These are phyloP conservation scores for Alnus rubra DNA, from an alignment of 306 rosid species.

Conservation along the genomic window DNA sequence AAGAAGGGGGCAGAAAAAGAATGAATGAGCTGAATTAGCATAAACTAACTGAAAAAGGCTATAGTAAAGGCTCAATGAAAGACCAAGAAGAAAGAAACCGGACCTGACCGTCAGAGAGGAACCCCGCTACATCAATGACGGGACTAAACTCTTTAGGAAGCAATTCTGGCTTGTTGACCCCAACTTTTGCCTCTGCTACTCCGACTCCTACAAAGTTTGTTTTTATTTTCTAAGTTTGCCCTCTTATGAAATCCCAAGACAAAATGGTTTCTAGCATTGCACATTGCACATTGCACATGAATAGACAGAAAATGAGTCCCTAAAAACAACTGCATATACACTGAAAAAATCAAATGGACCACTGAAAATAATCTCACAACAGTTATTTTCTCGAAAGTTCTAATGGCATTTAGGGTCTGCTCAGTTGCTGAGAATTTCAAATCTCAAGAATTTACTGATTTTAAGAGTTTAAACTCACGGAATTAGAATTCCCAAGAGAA, in stretches of 20 bases:
- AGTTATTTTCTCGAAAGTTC: neutral
- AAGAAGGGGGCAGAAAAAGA: neutral
- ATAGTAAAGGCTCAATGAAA: neutral
- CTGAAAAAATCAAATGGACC: too few relatives aligned
- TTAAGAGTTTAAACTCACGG: neutral
- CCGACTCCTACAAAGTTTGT: conserved; percentile 40
- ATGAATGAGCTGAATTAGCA: neutral
- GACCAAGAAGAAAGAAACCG: conserved; percentile 6
- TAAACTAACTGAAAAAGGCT: neutral
- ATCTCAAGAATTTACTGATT: neutral
- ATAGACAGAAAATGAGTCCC: neutral
- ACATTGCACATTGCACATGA: neutral
- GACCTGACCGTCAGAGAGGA: conserved; percentile 96
- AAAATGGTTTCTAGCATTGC: neutral
- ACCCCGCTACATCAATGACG: conserved; percentile 96
- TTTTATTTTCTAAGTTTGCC: neutral
- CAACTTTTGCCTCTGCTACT: conserved; percentile 69
- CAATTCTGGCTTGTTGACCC: conserved; percentile 90
- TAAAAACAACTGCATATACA: neutral
- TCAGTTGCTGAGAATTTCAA: neutral
- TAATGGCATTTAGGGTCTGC: neutral
- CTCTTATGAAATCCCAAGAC: neutral
- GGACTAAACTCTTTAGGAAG: conserved; percentile 79
- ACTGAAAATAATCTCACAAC: too few relatives aligned
- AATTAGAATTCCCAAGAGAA: neutral